Base-by-base conservation (phyloP, 2,329 filamentous ascomycete genomes). In the Metarhizium brunneum region DNA sequence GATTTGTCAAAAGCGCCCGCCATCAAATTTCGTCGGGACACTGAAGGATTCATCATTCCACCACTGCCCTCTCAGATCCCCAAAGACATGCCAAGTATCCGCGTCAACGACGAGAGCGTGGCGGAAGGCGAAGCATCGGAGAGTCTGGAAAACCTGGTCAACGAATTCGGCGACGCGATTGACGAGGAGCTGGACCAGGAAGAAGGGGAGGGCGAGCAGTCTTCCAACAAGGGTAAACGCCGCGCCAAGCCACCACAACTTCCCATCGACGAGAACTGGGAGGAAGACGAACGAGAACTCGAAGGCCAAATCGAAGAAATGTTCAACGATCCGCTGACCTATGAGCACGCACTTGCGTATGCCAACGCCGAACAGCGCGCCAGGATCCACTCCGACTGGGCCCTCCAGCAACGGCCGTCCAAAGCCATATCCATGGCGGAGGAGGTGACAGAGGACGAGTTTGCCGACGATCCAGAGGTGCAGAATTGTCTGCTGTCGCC, bases 391-490 rank as follows among this genome's bases (percentile, higher is more conserved):
- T 77, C 77, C 2, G 71, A 78, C 52, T 76, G 77, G 68, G 77
- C 76, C 32, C 72, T 79, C 18, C 72, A 76, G 16, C 72, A 74
- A 58, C 76, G 73, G 32, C 77, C 76, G 1, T 70, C 66, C 36
- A 77, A 73, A 62, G 71, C 72, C 35, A 74, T 80, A 11, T 80
- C 77, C 20, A 83, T 84, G 75, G 77, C 81, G 30, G 77, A 80
- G 6, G 83, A 87, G 54, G 86, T 95, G 20, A 83, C 80, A 52
- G 88, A 88, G 56, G 82, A 88, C 56, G 92, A 96, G 66, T 96
- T 97, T 65, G 88, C 86, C 42, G 85, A 95, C 63, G 94, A 99
- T 59, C 87, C 85, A 0, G 94, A 99, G 69, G 90, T 99, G 5
- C 75, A 80, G 57, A 88, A 88, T 63, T 96, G 92, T 65, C 71